A percentile compares a stretch with the other conserved stretches of the same genome.
Evolutionary conservation across 2,329 filamentous ascomycete genomes (phyloP).

Genomic region (Fusarium devonianum): DNA sequence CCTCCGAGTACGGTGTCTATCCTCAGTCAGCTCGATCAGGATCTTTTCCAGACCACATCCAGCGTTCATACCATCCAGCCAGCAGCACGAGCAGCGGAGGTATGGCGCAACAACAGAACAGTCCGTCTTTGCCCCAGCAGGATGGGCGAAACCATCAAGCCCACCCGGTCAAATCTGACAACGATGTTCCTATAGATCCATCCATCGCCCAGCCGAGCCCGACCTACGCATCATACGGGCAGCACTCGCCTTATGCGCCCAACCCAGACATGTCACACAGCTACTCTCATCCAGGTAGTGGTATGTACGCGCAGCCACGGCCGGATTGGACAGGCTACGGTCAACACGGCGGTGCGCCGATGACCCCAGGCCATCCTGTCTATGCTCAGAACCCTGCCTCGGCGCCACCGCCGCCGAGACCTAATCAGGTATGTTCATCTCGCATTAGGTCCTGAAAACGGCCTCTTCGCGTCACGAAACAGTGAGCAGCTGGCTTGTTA

Average conservation of each 20-base stretch:
- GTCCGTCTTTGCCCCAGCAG: constrained; percentile 91
- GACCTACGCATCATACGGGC: constrained; percentile 76
- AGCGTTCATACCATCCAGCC: constrained; percentile 82
- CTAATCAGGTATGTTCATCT: constrained; percentile 64
- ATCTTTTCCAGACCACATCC: constrained; percentile 87
- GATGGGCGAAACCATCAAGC: constrained; percentile 81
- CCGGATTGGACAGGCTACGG: constrained; percentile 78
- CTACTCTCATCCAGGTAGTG: constrained; percentile 68
- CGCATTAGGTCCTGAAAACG: too few species aligned
- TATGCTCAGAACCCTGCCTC: constrained; percentile 64
- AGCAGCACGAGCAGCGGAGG: constrained; percentile 77
- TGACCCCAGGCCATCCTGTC: constrained; percentile 59
- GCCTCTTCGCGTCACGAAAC: too few species aligned
- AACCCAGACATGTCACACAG: constrained; percentile 86
- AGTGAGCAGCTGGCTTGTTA: too few species aligned
- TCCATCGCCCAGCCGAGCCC: constrained; percentile 94
- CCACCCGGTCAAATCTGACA: constrained; percentile 88
- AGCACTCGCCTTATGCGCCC: constrained; percentile 87
- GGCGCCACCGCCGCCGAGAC: constrained; percentile 61
- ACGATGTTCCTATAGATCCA: constrained; percentile 98
- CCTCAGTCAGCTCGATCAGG: constrained; percentile 78
- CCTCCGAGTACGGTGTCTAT: constrained; percentile 86
- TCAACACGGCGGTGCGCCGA: constrained; percentile 57
- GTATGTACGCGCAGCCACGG: constrained; percentile 72
- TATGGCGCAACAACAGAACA: constrained; percentile 97